A percentile compares a stretch with the other conserved stretches of the same genome.
Evolutionary conservation across 2,329 filamentous ascomycete genomes (phyloP).

Genomic region (Westerdykella sp.): DNA sequence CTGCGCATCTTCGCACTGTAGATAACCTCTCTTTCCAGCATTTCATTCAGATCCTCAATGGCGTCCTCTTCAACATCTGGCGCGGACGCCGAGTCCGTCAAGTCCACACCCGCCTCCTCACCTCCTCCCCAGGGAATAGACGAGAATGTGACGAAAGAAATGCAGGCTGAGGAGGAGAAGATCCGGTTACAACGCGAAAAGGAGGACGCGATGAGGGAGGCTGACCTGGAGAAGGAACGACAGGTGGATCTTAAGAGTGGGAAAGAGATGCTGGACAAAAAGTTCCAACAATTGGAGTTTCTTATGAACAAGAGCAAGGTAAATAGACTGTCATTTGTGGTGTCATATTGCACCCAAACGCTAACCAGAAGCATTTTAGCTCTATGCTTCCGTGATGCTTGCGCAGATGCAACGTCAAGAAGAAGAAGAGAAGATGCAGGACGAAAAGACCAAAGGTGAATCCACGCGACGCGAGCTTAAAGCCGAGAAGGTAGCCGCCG

Average conservation of each 20-base stretch:
- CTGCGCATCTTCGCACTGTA: neutral
- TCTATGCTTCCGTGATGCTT: slow-evolving; percentile 49
- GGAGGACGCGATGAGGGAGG: slow-evolving; percentile 41
- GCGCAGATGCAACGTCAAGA: slow-evolving; percentile 49
- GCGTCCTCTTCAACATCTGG: slow-evolving; percentile 18
- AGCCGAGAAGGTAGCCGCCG: slow-evolving; percentile 43
- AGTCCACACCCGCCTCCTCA: slow-evolving; percentile 32
- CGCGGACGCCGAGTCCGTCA: slow-evolving; percentile 16
- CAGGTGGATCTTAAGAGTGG: slow-evolving; percentile 44
- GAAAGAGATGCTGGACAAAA: slow-evolving; percentile 42
- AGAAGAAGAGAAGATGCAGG: slow-evolving; percentile 42
- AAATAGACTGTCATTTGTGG: neutral
- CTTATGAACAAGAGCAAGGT: slow-evolving; percentile 48
- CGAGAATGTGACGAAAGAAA: slow-evolving; percentile 31
- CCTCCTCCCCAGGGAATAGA: slow-evolving; percentile 28
- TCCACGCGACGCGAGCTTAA: slow-evolving; percentile 43
- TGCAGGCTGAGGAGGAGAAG: slow-evolving; percentile 43
- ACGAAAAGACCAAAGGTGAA: slow-evolving; percentile 41
- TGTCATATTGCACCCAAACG: neutral
- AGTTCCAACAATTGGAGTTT: slow-evolving; percentile 49
- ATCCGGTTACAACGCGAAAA: slow-evolving; percentile 41
- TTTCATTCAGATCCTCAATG: slow-evolving; percentile 8
- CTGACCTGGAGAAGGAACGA: slow-evolving; percentile 40
- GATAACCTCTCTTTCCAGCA: neutral
- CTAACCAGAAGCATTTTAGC: slow-evolving; percentile 15